phyloP scores from a whole-genome alignment of 805 yeast species.

The Candida krabiensis region DNA sequence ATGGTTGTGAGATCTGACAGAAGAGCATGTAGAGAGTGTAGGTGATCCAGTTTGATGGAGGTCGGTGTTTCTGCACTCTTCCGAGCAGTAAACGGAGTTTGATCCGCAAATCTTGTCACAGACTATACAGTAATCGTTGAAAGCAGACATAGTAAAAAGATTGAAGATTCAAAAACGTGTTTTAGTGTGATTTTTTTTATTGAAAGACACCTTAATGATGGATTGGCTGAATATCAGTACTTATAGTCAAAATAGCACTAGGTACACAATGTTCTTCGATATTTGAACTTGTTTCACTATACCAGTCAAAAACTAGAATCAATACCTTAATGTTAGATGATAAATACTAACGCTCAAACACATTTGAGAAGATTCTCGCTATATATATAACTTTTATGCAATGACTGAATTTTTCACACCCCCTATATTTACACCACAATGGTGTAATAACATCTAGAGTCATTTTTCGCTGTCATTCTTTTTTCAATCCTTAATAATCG shows the following conservation, averaged over 20 bases:
- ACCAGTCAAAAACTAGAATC: too few species aligned
- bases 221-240: too few species aligned
- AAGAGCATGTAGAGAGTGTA: constrained; percentile 23
- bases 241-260: too few species aligned
- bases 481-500: too few species aligned
- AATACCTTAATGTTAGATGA: too few species aligned
- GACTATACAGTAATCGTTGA: constrained; percentile 37
- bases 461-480: background rate
- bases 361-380: background rate
- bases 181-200: too few species aligned
- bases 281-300: too few species aligned
- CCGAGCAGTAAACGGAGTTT: constrained; percentile 35
- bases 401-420: background rate
- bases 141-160: constrained; percentile 37
- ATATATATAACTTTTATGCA: background rate
- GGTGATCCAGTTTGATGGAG: constrained; percentile 25
- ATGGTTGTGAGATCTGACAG: constrained; percentile 14
- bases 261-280: too few species aligned
- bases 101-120: constrained; percentile 35
- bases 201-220: too few species aligned
- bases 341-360: too few species aligned
- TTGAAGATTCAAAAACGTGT: background rate
- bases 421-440: background rate
- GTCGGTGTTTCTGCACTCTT: constrained; percentile 29
- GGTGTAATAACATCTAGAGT: background rate